A percentile compares a stretch with the other conserved stretches of the same genome.
These are phyloP conservation scores for Hypoxylon rubiginosum DNA, from an alignment of 2,329 filamentous ascomycete species.

Conservation along the genomic window DNA sequence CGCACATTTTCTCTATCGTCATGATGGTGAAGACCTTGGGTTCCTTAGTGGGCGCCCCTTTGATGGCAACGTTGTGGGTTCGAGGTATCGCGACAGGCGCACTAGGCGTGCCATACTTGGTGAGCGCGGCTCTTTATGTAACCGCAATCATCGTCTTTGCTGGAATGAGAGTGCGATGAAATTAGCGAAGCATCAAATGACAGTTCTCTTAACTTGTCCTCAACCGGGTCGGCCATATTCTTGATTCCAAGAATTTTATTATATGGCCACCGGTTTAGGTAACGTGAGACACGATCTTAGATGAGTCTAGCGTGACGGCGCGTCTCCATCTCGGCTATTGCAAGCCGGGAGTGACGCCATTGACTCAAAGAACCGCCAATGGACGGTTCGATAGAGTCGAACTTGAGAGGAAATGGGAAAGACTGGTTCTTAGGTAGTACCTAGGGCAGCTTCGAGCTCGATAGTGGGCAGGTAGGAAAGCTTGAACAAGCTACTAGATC, in stretches of 20 bases:
- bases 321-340: constrained; percentile 15
- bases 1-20: constrained; percentile 63
- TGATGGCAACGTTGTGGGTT: constrained; percentile 64
- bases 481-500: not conserved
- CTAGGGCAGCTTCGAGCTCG: constrained; percentile 2
- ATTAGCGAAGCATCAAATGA: not conserved
- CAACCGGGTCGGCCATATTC: not conserved
- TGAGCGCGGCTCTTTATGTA: constrained; percentile 56
- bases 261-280: not conserved
- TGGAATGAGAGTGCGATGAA: constrained; percentile 42
- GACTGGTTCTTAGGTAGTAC: constrained; percentile 18
- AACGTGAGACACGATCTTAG: constrained; percentile 13
- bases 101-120: constrained; percentile 58
- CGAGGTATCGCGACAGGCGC: constrained; percentile 55
- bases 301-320: not conserved
- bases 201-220: not conserved
- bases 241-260: not conserved
- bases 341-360: constrained; percentile 39
- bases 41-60: constrained; percentile 61
- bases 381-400: not conserved
- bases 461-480: not conserved
- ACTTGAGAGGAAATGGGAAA: constrained; percentile 29
- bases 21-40: constrained; percentile 65
- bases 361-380: constrained; percentile 26
- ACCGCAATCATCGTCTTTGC: constrained; percentile 54